Percentiles rank a stretch among this genome's conserved stretches.
Evolutionary conservation across 257 asterid genomes (phyloP).

Genomic region (Fraxinus quadrangulata): DNA sequence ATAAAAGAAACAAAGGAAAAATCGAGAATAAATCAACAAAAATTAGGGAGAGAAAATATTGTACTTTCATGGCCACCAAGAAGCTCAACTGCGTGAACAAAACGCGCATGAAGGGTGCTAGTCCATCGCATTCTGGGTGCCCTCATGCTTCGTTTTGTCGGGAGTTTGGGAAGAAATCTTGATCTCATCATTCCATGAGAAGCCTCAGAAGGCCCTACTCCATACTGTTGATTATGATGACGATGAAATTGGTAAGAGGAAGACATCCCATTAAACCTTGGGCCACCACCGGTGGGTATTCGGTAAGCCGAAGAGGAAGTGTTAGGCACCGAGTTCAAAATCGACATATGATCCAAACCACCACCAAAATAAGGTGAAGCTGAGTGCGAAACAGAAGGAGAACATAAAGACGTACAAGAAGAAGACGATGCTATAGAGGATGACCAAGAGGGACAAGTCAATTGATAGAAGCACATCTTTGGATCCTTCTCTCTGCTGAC

Average conservation of each 20-base stretch:
- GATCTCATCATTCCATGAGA: slow-evolving; percentile 72
- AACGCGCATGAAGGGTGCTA: slow-evolving; percentile 81
- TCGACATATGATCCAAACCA: slow-evolving; percentile 40
- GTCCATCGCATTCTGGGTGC: slow-evolving; percentile 99
- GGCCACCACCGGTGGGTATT: slow-evolving; percentile 18
- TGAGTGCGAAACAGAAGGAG: slow-evolving; percentile 13
- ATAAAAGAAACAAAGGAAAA: background rate
- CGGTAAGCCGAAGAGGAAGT: slow-evolving; percentile 23
- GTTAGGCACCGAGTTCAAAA: slow-evolving; percentile 44
- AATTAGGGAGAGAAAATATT: background rate
- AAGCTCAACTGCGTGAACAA: slow-evolving; percentile 95
- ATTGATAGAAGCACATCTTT: slow-evolving; percentile 47
- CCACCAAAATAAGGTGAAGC: slow-evolving; percentile 34
- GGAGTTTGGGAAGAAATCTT: slow-evolving; percentile 62
- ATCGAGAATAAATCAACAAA: background rate
- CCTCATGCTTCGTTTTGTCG: slow-evolving; percentile 74
- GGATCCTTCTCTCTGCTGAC: slow-evolving; percentile 39
- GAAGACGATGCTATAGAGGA: slow-evolving; percentile 20
- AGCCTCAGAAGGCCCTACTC: slow-evolving; percentile 39
- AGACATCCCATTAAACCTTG: slow-evolving; percentile 34
- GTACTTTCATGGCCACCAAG: slow-evolving; percentile 98
- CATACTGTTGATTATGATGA: slow-evolving; percentile 39
- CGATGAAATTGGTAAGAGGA: slow-evolving; percentile 31
- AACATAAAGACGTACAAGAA: slow-evolving; percentile 7
- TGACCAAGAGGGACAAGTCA: slow-evolving; percentile 31